Percentiles rank a stretch among this genome's conserved stretches.
Evolutionary conservation across 805 yeast genomes (phyloP).

Genomic region (Myxozyma udenii): DNA sequence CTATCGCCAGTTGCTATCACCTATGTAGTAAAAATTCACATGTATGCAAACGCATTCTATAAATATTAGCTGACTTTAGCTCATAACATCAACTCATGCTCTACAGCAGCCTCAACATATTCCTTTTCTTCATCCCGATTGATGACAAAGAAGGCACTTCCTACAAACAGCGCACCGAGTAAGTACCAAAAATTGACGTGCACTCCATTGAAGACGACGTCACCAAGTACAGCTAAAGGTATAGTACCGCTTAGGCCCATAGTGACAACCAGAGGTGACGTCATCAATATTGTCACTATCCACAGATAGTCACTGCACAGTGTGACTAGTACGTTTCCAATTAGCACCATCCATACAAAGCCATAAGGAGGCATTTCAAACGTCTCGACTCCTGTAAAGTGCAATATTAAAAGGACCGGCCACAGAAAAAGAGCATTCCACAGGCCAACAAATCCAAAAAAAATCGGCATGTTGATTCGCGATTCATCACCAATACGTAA

Average conservation of each 20-base stretch:
- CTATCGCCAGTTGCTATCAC: too few species aligned
- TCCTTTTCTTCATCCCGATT: constrained; percentile 76
- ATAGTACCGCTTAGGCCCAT: constrained; percentile 91
- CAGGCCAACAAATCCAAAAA: constrained; percentile 93
- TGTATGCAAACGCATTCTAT: too few species aligned
- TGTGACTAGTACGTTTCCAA: constrained; percentile 70
- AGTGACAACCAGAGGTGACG: constrained; percentile 92
- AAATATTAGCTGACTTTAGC: too few species aligned
- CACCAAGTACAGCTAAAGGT: constrained; percentile 92
- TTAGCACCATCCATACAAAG: constrained; percentile 52
- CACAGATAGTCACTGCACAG: constrained; percentile 88
- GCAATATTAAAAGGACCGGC: constrained; percentile 73
- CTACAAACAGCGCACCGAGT: constrained; percentile 76
- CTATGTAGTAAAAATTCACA: too few species aligned
- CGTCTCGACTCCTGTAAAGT: constrained; percentile 61
- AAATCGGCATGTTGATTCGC: constrained; percentile 75
- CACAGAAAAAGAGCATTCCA: constrained; percentile 71
- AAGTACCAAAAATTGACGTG: constrained; percentile 60
- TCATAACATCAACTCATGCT: too few species aligned
- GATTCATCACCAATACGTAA: constrained; percentile 68
- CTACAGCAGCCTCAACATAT: constrained; percentile 5
- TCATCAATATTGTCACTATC: constrained; percentile 91
- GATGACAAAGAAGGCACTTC: constrained; percentile 77
- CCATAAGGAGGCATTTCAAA: constrained; percentile 65
- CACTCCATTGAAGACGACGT: constrained; percentile 67